Evolutionary conservation across 768 basidiomycete genomes (phyloP), one percentile per base, ranked within the genome.

Genomic region (Hirschioporus abietinus): DNA sequence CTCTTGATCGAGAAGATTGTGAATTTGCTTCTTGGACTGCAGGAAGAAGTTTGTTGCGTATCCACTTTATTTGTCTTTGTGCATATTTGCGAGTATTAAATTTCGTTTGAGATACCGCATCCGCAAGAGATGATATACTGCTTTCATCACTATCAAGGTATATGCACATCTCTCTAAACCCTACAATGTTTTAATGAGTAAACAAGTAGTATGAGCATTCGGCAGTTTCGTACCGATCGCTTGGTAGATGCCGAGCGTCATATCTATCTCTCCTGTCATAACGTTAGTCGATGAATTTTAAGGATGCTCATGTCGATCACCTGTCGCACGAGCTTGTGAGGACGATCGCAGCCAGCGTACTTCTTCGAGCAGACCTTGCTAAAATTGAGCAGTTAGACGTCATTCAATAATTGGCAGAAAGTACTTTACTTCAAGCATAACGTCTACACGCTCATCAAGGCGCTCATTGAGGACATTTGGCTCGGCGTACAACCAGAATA

Each of bases 401-500:
- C 59, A 60, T 65, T 67, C 20, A 36, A 61, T 67, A 62, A 25
- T 36, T 52, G 12, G 25, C 58, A n/a, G 34, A 63, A 30, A 64
- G 18, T 42, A 57, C 65, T 80, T 64, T 68, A 96, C 95, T 79
- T 89, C 80, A 65, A 98, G 81, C 97, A 99, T 99, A 69, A 85
- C 83, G 71, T 97, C 93, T 1, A 98, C 90, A 23, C 97, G 86
- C 10, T 76, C 76, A 72, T 97, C 88, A 25, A 99, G 78, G 18
- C 96, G 86, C 42, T 80, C 78, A 58, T 88, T 81, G 17, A 99
- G 78, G 0, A 78, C 75, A 0, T 83, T 79, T 1, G 86, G 82
- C 26, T 90, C 84, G 0, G 94, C 89, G 68, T 91, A 93, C 9
- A 99, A 77, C 97, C 97, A 99, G 75, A 98, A 91, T 63, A 90